Conservation (phyloP, 352 stramenopile species). For the Globisporangium acanthophoron region DNA sequence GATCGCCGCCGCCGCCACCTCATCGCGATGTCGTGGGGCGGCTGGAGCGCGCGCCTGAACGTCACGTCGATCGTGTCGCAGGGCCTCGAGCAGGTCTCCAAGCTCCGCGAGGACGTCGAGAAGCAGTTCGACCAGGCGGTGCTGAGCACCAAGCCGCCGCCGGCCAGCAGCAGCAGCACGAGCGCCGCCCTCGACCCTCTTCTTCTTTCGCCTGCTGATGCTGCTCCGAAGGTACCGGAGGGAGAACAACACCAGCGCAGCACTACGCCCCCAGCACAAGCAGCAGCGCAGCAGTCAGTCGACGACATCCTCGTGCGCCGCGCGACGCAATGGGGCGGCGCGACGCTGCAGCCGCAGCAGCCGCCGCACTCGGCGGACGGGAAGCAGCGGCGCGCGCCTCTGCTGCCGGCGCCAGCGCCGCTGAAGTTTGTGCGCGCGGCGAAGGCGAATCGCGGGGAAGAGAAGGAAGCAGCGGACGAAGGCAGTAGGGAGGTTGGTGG, state of each 20-base stretch:
- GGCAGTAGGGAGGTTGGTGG: too few species aligned
- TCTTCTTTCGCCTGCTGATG: too few species aligned
- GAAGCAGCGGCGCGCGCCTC: conserved; percentile 5
- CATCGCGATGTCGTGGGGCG: conserved; percentile 42
- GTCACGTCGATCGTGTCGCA: conserved; percentile 81
- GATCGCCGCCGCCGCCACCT: not conserved
- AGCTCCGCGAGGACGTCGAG: conserved; percentile 81
- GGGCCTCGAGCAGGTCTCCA: conserved; percentile 77
- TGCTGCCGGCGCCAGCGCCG: not conserved
- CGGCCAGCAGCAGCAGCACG: not conserved
- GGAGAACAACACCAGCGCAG: too few species aligned
- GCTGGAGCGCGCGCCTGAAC: conserved; percentile 68
- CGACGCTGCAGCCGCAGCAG: conserved; percentile 4
- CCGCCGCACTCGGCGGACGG: conserved; percentile 20
- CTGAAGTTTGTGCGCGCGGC: not conserved
- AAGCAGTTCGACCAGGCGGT: conserved; percentile 86
- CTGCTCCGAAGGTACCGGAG: too few species aligned
- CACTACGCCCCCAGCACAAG: not conserved
- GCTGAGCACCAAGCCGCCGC: conserved; percentile 19
- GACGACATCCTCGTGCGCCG: conserved; percentile 26
- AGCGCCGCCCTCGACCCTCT: not conserved
- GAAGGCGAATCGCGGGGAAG: conserved; percentile 1
- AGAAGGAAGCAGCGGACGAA: not conserved
- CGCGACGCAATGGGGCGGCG: conserved; percentile 11
- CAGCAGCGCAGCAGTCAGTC: conserved; percentile 7